These are phyloP conservation scores for Penicillium atrosanguineum DNA, from an alignment of 495 filamentous ascomycete species.

Conservation along the genomic window DNA sequence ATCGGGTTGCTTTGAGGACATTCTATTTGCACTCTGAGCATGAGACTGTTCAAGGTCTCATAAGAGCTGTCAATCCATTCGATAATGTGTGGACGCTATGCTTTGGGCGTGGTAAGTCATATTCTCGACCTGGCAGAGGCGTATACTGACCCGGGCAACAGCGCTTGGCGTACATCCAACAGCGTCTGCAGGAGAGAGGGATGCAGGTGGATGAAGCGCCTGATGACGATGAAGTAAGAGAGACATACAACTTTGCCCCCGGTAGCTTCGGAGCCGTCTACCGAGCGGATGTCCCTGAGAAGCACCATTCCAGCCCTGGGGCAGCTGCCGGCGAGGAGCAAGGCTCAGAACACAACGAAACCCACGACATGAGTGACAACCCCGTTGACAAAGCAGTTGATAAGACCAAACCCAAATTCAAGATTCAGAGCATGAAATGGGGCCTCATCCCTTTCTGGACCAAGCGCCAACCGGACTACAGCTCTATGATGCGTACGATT, in stretches of 20 bases:
- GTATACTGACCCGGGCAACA: conserved; percentile 14
- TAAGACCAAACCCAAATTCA: conserved; percentile 57
- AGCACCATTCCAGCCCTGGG: conserved; percentile 34
- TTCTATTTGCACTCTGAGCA: background rate
- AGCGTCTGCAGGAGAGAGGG: conserved; percentile 66
- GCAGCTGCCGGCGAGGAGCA: conserved; percentile 17
- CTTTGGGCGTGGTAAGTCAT: conserved; percentile 67
- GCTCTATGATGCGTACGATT: conserved; percentile 78
- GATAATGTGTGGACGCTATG: conserved; percentile 83
- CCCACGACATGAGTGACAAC: background rate
- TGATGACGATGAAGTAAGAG: conserved; percentile 68
- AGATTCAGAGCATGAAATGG: conserved; percentile 91
- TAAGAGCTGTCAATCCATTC: background rate
- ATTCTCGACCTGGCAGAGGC: background rate
- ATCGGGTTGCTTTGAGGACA: background rate
- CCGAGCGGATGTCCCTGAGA: conserved; percentile 66
- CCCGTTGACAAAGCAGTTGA: conserved; percentile 1
- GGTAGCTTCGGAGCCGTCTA: conserved; percentile 85
- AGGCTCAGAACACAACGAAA: conserved; percentile 2
- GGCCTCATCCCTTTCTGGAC: conserved; percentile 92
- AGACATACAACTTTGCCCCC: conserved; percentile 91
- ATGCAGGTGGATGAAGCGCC: conserved; percentile 78
- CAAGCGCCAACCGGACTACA: conserved; percentile 74
- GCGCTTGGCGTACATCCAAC: conserved; percentile 65
- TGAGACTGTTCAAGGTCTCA: background rate